Conservation (phyloP, 352 stramenopile species). For the Pythium utonaiense region DNA sequence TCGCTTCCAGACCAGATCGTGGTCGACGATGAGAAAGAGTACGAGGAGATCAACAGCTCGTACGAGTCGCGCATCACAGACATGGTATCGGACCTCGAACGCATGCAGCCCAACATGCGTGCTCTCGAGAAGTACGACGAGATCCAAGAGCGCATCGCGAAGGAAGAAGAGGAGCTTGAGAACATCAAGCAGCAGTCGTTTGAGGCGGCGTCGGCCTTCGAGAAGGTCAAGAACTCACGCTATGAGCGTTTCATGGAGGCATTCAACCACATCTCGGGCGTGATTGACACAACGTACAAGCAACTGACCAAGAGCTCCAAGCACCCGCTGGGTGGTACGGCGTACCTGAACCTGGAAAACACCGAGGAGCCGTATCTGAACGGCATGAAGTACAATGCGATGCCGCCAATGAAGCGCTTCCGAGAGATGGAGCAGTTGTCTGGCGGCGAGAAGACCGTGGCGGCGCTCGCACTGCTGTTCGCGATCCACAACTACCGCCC, state of each 20-base stretch:
- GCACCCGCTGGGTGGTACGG: conserved; percentile 90
- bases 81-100: conserved; percentile 85
- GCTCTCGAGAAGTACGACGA: conserved; percentile 85
- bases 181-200: conserved; percentile 63
- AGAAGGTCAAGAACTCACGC: conserved; percentile 66
- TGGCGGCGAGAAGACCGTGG: conserved; percentile 98
- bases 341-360: conserved; percentile 84
- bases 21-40: conserved; percentile 81
- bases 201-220: conserved; percentile 61
- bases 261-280: conserved; percentile 92
- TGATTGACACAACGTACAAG: conserved; percentile 95
- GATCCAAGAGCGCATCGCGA: conserved; percentile 73
- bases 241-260: conserved; percentile 90
- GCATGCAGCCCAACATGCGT: conserved; percentile 98
- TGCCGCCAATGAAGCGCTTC: conserved; percentile 99
- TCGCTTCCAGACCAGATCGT: conserved; percentile 67
- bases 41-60: conserved; percentile 71
- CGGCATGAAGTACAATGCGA: conserved; percentile 99
- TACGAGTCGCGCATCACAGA: conserved; percentile 68
- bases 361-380: conserved; percentile 95
- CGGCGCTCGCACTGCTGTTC: conserved; percentile 98
- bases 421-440: conserved; percentile 98
- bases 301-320: conserved; percentile 98
- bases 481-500: conserved; percentile 97
- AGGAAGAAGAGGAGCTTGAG: conserved; percentile 79